Conservation (phyloP, 768 basidiomycete genomes). For the Flagelloscypha sp. region DNA sequence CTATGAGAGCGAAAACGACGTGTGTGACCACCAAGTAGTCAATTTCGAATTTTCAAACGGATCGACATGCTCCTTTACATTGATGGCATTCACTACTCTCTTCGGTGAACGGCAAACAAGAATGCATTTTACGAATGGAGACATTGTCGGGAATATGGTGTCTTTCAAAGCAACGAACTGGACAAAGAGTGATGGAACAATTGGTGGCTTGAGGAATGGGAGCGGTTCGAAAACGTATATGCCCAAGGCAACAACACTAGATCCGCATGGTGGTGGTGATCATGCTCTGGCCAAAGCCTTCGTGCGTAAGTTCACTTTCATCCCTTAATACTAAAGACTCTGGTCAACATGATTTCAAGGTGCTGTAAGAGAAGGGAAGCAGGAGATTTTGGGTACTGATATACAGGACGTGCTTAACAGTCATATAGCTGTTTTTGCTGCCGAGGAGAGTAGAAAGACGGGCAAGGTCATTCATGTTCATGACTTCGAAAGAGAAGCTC, state of each 20-base stretch:
- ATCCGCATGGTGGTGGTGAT: no score
- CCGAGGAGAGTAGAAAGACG: slow-evolving; percentile 66
- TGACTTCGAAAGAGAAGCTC: slow-evolving; percentile 56
- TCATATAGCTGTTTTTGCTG: slow-evolving; percentile 83
- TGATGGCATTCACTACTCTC: slow-evolving; percentile 76
- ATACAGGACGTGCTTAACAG: slow-evolving; percentile 67
- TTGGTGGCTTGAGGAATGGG: no score
- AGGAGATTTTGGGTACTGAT: slow-evolving; percentile 57
- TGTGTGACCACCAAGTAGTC: slow-evolving; percentile 88
- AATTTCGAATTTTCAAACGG: slow-evolving; percentile 82
- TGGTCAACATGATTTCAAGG: no score
- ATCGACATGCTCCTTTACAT: slow-evolving; percentile 80
- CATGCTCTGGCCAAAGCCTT: no score
- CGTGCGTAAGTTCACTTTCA: no score
- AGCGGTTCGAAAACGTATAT: no score
- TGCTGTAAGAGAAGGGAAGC: slow-evolving; percentile 60
- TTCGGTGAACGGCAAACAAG: slow-evolving; percentile 77
- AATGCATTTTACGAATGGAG: slow-evolving; percentile 80
- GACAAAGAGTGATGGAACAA: no score
- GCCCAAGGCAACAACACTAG: no score
- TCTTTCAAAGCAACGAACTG: slow-evolving; percentile 72
- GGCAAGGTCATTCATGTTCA: slow-evolving; percentile 63
- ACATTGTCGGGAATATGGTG: slow-evolving; percentile 82
- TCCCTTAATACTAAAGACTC: no score
- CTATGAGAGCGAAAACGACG: slow-evolving; percentile 79